phyloP scores from a whole-genome alignment of 345 rosid species.

The Eucalyptus leucophloia region DNA sequence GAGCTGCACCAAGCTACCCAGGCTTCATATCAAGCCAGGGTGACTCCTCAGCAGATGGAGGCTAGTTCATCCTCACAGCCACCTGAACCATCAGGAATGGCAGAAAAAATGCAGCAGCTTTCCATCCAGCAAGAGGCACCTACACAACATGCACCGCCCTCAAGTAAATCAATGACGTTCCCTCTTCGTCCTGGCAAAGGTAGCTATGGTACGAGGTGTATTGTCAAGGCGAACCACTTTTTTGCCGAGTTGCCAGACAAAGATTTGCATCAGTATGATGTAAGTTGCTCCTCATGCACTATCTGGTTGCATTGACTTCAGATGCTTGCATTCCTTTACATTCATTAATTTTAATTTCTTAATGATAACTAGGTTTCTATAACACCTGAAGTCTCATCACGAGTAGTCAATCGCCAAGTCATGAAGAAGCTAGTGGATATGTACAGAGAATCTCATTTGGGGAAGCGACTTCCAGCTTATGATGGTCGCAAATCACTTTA shows the following conservation, averaged over 20 bases:
- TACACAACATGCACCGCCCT: constrained; percentile 51
- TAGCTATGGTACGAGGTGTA: constrained; percentile 17
- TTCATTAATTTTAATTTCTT: not conserved
- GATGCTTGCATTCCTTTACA: not conserved
- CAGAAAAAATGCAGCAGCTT: constrained; percentile 36
- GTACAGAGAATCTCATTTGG: constrained; percentile 26
- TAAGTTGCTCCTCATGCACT: not conserved
- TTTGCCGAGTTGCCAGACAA: constrained; percentile 37
- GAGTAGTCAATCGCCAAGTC: constrained; percentile 34
- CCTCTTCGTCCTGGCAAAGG: constrained; percentile 48
- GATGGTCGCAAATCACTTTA: constrained; percentile 48
- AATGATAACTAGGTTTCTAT: constrained; percentile 26
- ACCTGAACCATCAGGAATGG: constrained; percentile 23
- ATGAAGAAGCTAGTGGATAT: constrained; percentile 26
- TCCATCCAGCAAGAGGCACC: constrained; percentile 37
- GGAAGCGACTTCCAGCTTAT: constrained; percentile 41
- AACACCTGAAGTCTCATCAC: constrained; percentile 36
- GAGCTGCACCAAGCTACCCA: constrained; percentile 98
- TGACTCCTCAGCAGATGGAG: constrained; percentile 49
- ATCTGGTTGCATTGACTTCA: not conserved
- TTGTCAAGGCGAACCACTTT: constrained; percentile 44
- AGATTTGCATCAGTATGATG: constrained; percentile 43
- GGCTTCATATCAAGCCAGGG: constrained; percentile 41
- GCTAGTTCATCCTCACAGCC: constrained; percentile 39
- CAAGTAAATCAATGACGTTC: constrained; percentile 47